Base-by-base conservation (phyloP, 192 early-diverging fungal genomes). In the Backusella parvicylindrica region DNA sequence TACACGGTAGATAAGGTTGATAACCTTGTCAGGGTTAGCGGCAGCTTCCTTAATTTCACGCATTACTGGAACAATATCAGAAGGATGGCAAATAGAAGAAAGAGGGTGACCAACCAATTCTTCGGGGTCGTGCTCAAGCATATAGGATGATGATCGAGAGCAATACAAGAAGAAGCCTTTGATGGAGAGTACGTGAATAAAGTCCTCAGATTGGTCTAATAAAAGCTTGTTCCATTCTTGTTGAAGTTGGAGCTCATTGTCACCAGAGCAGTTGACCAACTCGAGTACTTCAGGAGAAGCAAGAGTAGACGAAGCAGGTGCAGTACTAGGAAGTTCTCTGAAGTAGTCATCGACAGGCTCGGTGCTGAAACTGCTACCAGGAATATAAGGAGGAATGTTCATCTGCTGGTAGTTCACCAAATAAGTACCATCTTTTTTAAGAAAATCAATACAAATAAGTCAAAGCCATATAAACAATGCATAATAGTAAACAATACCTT, bases 111-210 rank as follows among this genome's bases (percentile, higher is more conserved):
- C 90, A 37, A 89, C 56, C 28, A 92, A 50, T n/a, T 90, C 90
- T 1, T 82, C 75, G 12, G 82, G 50, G 43, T 81, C 75, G 69
- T 86, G 90, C 74, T 88, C 90, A 35, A 91, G 75, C 41, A 89
- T 63, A 31, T 67, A 72, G 37, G 68, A 66, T n/a, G 79, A 75
- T 9, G 64, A 60, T 7, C 83, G 78, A 1, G 88, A 88, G 30
- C 76, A 88, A 77, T 90, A 89, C 16, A 92, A 77, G 75, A 92
- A 91, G n/a, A 87, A 72, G 1, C 89, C 91, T 23, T 89, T 88
- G 21, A 92, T 78, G 6, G 88, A 89, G 0, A 92, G 64, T 0
- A 92, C 89, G 73, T 89, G 86, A 28, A 91, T 78, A 60, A 92
- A 89, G 64, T 92, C 90, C 2, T 23, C 30, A 4, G 71, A 63